Percentiles rank a stretch among this genome's conserved stretches.
Conservation (phyloP, 345 rosid genomes). For the Citrus trifoliata region DNA sequence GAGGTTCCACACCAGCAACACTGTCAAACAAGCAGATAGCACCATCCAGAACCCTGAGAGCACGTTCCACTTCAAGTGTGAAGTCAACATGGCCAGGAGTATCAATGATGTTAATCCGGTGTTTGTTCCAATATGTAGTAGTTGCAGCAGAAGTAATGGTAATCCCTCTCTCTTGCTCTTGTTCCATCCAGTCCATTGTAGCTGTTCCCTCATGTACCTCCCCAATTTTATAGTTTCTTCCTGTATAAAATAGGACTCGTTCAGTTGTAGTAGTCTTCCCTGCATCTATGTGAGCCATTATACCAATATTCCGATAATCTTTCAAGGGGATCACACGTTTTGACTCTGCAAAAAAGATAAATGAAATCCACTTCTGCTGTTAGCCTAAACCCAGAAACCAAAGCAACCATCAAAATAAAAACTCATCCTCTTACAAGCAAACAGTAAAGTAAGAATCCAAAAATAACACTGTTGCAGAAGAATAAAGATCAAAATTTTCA, state of each 20-base stretch:
- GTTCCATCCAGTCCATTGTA: slow-evolving; percentile 99
- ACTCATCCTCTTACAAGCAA: neutral
- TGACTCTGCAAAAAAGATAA: slow-evolving; percentile 32
- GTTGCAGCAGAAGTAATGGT: slow-evolving; percentile 98
- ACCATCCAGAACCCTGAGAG: slow-evolving; percentile 92
- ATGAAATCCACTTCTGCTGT: slow-evolving; percentile 4
- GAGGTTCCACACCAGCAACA: slow-evolving; percentile 99
- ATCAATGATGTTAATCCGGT: slow-evolving; percentile 91
- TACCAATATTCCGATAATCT: slow-evolving; percentile 91
- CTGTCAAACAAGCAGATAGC: slow-evolving; percentile 97
- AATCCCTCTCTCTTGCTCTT: slow-evolving; percentile 98
- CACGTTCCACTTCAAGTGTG: slow-evolving; percentile 96
- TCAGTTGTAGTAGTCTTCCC: slow-evolving; percentile 99
- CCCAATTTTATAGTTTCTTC: slow-evolving; percentile 96
- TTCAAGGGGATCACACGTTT: slow-evolving; percentile 70
- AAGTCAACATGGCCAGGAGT: slow-evolving; percentile 97
- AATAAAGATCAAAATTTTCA: neutral
- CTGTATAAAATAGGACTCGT: slow-evolving; percentile 79
- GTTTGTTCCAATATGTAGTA: slow-evolving; percentile 87
- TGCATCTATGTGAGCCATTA: slow-evolving; percentile 99
- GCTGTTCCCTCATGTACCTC: slow-evolving; percentile 99
- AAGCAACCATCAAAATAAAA: slow-evolving; percentile 8
- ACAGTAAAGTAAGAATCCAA: neutral
- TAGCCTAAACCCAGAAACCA: neutral
- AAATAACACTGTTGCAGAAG: neutral